Conservation (phyloP, 192 early-diverging fungal species). For the Mortierella hygrophila region DNA sequence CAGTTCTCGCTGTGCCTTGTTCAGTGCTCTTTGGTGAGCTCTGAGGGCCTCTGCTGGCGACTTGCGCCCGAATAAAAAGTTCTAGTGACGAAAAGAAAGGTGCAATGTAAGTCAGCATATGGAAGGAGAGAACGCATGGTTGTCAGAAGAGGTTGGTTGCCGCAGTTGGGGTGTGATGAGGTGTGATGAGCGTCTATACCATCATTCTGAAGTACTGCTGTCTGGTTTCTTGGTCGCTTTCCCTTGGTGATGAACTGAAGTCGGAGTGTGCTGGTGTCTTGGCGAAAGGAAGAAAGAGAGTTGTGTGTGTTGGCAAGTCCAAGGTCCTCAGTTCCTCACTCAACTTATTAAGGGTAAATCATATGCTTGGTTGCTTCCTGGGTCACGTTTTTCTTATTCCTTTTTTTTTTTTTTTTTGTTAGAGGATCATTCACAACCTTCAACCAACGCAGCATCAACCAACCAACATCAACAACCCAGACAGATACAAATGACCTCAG, state of each 20-base stretch:
- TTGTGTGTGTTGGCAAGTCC: not conserved
- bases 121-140: not conserved
- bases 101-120: not conserved
- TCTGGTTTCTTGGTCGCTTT: not conserved
- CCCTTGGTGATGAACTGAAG: not conserved
- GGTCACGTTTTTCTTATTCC: not conserved
- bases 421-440: not conserved
- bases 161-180: not conserved
- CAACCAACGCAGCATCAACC: not conserved
- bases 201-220: slow-evolving; percentile 8
- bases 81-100: slow-evolving; percentile 36
- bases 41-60: slow-evolving; percentile 94
- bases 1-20: slow-evolving; percentile 90
- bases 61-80: slow-evolving; percentile 84
- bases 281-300: slow-evolving; percentile 10
- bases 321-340: not conserved
- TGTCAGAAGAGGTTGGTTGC: not conserved
- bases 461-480: not conserved
- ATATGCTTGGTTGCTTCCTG: slow-evolving; percentile 1
- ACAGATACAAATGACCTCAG: slow-evolving; percentile 26
- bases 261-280: slow-evolving; percentile 5
- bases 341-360: not conserved
- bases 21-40: slow-evolving; percentile 90
- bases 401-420: not conserved
- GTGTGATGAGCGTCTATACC: not conserved